Evolutionary conservation across 768 basidiomycete genomes (phyloP).

Genomic region (Macrolepiota fuliginosa): DNA sequence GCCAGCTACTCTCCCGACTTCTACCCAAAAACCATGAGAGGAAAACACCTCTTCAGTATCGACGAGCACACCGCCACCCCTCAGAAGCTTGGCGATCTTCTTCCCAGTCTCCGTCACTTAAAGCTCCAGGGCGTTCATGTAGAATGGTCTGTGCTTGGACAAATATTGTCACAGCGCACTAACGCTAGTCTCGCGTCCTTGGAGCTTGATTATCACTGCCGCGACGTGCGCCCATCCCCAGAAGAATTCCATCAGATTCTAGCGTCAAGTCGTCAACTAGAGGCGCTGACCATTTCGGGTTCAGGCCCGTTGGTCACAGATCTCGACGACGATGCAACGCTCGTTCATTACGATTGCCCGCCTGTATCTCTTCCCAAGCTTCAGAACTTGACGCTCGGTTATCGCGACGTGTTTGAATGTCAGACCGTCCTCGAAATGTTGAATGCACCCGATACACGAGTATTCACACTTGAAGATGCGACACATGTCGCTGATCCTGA

Average conservation of each 20-base stretch:
- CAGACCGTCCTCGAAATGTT: conserved; percentile 37
- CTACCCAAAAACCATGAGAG: conserved; percentile 36
- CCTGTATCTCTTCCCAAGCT: conserved; percentile 37
- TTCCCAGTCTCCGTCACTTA: conserved; percentile 47
- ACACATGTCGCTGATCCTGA: conserved; percentile 38
- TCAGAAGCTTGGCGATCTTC: conserved; percentile 19
- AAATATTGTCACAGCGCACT: conserved; percentile 23
- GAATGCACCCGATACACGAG: conserved; percentile 34
- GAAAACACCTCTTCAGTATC: conserved; percentile 26
- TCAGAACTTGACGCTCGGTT: conserved; percentile 39
- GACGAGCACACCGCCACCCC: conserved; percentile 17
- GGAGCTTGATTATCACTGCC: conserved; percentile 50
- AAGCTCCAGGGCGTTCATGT: conserved; percentile 57
- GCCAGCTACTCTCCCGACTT: conserved; percentile 44
- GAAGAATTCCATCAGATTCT: conserved; percentile 44
- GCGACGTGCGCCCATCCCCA: conserved; percentile 52
- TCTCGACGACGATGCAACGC: conserved; percentile 19
- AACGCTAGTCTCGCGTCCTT: conserved; percentile 27
- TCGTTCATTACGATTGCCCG: conserved; percentile 20
- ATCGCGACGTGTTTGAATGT: conserved; percentile 37
- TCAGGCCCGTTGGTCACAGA: conserved; percentile 40
- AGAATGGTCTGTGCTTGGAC: conserved; percentile 45
- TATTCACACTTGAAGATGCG: conserved; percentile 43
- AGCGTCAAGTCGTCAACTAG: conserved; percentile 35
- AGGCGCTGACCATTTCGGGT: conserved; percentile 42